Base-by-base conservation (phyloP, 2,329 filamentous ascomycete genomes). In the Fusarium sp. region DNA sequence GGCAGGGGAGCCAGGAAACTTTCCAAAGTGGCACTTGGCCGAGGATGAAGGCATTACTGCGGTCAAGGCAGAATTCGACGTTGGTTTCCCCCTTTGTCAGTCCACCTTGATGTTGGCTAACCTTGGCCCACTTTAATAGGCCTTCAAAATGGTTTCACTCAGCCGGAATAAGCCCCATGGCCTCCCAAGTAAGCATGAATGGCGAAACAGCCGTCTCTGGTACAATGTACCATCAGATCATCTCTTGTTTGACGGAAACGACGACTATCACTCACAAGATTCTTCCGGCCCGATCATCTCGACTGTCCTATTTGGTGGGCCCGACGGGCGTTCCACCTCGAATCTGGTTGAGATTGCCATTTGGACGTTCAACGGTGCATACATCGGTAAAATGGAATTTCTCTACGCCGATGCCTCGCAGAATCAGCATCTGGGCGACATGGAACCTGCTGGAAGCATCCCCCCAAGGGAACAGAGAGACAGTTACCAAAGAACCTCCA, bases 31-130 rank as follows among this genome's bases (percentile, higher is more conserved):
- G 71, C 69, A 30, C 23, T 37, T 74, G 35, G 58, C 56, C 2
- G 64, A 52, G 23, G 11, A 34, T 6, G 23, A 61, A 35, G 60
- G 56, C 5, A 39, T 75, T 43, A 56, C 37, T 52, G 61, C 66
- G 20, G 39, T 73, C n/a, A 64, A 66, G 25, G 73, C 64, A 41
- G 71, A 73, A 27, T 71, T 75, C 25, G 73, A 75, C 54, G 71
- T 72, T 4, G 23, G 64, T 64, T 56, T 39, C 9, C 6, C 13
- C 13, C 45, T 18, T 32, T 37, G 34, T 16, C 9, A 18, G 6
- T 20, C 23, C 13, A 16, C 27, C 7, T 6, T 16, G 2, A 14
- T 4, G 4, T 5, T 11, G 5, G 16, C 6, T 7, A 34, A 52
- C 43, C 11, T 7, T 18, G 13, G 5, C 61, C 65, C 16, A 62